Base-by-base conservation (phyloP, 306 rosid species). In the Mucuna pruriens region DNA sequence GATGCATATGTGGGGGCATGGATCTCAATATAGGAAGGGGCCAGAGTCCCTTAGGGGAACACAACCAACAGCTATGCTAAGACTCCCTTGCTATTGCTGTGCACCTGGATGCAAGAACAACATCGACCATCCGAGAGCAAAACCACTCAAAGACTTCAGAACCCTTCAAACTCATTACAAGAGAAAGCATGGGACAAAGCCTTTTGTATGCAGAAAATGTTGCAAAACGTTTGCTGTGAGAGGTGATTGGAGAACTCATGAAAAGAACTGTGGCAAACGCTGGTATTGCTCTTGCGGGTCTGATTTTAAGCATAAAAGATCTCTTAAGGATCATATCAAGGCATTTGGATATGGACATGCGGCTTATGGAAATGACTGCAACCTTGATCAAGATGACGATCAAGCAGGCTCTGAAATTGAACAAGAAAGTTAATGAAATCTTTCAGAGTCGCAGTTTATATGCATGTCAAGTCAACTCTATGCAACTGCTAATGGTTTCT, bases 1-100 rank as follows among this genome's bases (percentile, higher is more conserved):
- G 97, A 92, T 92, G 98, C 98, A 94, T 65, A 94, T 94, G 98
- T 94, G 98, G 98, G 98, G 98, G 65, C 98, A 94, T 90, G 98
- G 98, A 88, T 91, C 97, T 34, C 91, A 94, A 51, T 94, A 92
- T 63, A 91, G 98, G 68, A 94, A 91, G 69, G 98, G 98, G 8
- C 97, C 97, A 19, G 97, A 94, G 19, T 94, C 98, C 26, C 89
- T 94, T 3, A 85, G 98, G 22, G 98, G 97, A 83, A 90, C 94
- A 10, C 98, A 94, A 45, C 98, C 98, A 49, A 92, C 97, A 52
- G 98, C 97, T 0, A 94, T 94, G 98, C 87, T 94, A 12, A 86
- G 97, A 83, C 93, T 94, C 1, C 97, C 98, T 2, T 94, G 98
- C 77, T 94, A 88, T 66, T 94, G 98, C 76, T 94, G 98, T 76